Evolutionary conservation across 2,329 filamentous ascomycete species (phyloP).

Genomic region (Tolypocladium capitatum): DNA sequence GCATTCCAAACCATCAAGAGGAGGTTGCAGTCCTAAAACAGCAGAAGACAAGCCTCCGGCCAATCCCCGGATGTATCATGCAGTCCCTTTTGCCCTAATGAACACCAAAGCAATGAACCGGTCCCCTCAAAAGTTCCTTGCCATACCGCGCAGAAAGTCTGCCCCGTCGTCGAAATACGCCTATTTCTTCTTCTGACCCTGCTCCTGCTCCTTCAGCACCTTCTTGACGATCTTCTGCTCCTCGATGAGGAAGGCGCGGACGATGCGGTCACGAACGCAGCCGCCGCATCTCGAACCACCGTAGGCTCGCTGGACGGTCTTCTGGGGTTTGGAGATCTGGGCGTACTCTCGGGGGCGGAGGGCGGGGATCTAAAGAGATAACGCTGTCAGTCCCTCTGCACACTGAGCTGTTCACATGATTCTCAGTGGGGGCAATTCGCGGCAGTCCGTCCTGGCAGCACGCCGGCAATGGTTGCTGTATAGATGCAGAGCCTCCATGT

Average conservation of each 20-base stretch:
- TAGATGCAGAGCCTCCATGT: background rate
- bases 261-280: constrained; percentile 96
- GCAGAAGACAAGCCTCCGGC: constrained; percentile 28
- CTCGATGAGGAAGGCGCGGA: constrained; percentile 98
- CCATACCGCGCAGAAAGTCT: constrained; percentile 21
- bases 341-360: constrained; percentile 98
- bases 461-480: background rate
- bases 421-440: background rate
- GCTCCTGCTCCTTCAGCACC: constrained; percentile 98
- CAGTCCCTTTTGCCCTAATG: constrained; percentile 35
- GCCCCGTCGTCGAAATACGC: constrained; percentile 21
- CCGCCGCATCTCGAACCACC: constrained; percentile 96
- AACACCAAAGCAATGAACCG: constrained; percentile 42
- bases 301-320: constrained; percentile 98
- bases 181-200: constrained; percentile 57
- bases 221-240: constrained; percentile 99
- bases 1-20: constrained; percentile 34
- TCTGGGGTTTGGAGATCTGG: constrained; percentile 94
- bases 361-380: constrained; percentile 59
- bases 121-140: constrained; percentile 17
- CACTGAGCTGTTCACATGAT: background rate
- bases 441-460: background rate
- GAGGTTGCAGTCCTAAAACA: constrained; percentile 29
- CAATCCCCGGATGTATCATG: constrained; percentile 29
- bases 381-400: constrained; percentile 6